These are phyloP conservation scores for Cicer pinnatifidum DNA, from an alignment of 306 rosid genomes.

Conservation along the genomic window DNA sequence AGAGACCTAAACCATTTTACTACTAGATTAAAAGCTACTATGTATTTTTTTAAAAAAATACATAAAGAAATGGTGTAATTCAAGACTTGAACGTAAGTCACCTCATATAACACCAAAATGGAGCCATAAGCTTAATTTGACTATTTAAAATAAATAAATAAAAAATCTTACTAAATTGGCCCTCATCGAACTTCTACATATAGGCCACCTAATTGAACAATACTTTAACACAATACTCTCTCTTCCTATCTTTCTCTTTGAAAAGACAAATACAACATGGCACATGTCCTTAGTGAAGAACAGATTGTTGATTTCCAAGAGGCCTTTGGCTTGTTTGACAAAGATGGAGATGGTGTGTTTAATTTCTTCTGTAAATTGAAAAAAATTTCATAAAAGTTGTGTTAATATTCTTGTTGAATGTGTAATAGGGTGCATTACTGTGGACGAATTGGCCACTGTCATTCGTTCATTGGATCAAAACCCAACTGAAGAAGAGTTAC, in stretches of 20 bases:
- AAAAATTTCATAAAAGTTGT: background rate
- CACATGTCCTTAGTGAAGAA: slow-evolving; percentile 75
- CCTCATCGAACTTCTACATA: slow-evolving; percentile 62
- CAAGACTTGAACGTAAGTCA: no score
- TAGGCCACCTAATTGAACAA: slow-evolving; percentile 82
- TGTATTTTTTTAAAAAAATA: no score
- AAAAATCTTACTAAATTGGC: slow-evolving; percentile 32
- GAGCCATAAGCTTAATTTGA: slow-evolving; percentile 58
- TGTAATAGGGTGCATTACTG: slow-evolving; percentile 80
- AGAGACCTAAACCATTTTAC: background rate
- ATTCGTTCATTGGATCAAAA: slow-evolving; percentile 92
- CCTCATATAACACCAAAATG: slow-evolving; percentile 41
- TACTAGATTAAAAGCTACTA: background rate
- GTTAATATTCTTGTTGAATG: slow-evolving; percentile 24
- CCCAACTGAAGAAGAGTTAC: slow-evolving; percentile 93
- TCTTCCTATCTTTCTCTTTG: slow-evolving; percentile 35
- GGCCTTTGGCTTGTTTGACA: slow-evolving; percentile 90
- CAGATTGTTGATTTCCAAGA: slow-evolving; percentile 92
- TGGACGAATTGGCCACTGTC: slow-evolving; percentile 95
- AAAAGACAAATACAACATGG: slow-evolving; percentile 50
- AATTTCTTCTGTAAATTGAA: background rate
- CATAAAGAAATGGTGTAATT: no score
- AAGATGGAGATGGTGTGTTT: slow-evolving; percentile 86
- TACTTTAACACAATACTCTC: slow-evolving; percentile 56
- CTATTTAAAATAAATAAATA: slow-evolving; percentile 38